Conservation (phyloP, 768 basidiomycete species). For the Dentipellis sp. region DNA sequence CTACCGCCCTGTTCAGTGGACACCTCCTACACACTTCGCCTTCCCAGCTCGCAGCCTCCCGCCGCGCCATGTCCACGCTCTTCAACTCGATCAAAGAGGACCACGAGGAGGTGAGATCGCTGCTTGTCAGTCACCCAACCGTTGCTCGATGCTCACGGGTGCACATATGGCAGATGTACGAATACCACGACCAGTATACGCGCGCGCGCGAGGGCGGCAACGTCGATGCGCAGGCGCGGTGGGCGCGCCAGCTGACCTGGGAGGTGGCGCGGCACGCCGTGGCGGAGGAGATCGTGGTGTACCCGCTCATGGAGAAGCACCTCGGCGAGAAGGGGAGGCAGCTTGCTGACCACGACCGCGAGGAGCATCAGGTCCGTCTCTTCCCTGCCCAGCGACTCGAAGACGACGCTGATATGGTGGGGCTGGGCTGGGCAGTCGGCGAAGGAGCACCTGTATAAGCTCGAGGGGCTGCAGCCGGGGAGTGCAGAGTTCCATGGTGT, state of each 20-base stretch:
- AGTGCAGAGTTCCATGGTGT: slow-evolving; percentile 32
- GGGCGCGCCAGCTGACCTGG: slow-evolving; percentile 50
- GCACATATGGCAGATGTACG: slow-evolving; percentile 37
- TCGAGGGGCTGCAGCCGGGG: slow-evolving; percentile 37
- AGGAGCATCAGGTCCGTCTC: slow-evolving; percentile 40
- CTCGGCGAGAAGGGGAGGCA: slow-evolving; percentile 41
- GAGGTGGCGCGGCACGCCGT: slow-evolving; percentile 53
- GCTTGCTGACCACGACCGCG: slow-evolving; percentile 46
- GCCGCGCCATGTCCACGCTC: slow-evolving; percentile 15
- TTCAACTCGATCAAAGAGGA: slow-evolving; percentile 38
- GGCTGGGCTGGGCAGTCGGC: slow-evolving; percentile 16
- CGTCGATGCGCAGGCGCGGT: slow-evolving; percentile 38
- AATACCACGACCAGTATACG: slow-evolving; percentile 42
- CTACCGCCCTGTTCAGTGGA: too few relatives aligned
- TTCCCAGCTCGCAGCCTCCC: too few relatives aligned
- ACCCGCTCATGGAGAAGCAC: slow-evolving; percentile 50
- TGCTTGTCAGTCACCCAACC: not conserved
- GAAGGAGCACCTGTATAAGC: slow-evolving; percentile 33
- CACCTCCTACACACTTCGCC: too few relatives aligned
- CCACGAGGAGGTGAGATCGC: slow-evolving; percentile 33
- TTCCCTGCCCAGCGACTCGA: not conserved
- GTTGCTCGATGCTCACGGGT: not conserved
- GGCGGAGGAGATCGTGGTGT: slow-evolving; percentile 55
- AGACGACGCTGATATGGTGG: not conserved
- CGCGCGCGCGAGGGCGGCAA: slow-evolving; percentile 26